Percentiles rank a stretch among this genome's conserved stretches.
phyloP scores from a whole-genome alignment of 2,329 filamentous ascomycete species.

The Colletotrichum salicis region DNA sequence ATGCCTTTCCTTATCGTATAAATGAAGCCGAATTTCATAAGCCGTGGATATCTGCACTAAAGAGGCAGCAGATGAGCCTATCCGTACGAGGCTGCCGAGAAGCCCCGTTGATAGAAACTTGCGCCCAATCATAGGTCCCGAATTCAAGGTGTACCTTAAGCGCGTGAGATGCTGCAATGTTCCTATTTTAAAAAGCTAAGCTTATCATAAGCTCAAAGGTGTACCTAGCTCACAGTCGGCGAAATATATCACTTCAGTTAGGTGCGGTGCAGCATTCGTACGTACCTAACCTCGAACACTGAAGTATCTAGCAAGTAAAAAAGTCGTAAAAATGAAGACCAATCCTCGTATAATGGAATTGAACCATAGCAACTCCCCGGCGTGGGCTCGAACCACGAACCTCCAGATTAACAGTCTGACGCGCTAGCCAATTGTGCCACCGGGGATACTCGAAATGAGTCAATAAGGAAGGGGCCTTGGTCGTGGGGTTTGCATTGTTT shows the following conservation, averaged over 20 bases:
- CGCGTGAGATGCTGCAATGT: neutral
- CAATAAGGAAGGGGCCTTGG: neutral
- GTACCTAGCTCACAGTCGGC: neutral
- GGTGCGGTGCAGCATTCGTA: neutral
- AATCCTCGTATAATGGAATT: neutral
- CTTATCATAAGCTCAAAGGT: neutral
- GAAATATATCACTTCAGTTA: neutral
- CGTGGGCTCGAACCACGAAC: constrained; percentile 36
- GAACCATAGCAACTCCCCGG: constrained; percentile 29
- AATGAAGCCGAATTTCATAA: no score
- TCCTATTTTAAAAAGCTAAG: neutral
- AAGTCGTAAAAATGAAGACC: neutral
- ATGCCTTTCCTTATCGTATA: no score
- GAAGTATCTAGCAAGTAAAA: neutral
- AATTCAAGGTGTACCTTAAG: neutral
- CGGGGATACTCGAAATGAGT: constrained; percentile 21
- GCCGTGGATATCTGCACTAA: no score
- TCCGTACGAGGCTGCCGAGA: no score
- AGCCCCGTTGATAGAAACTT: no score
- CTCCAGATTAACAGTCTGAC: constrained; percentile 37
- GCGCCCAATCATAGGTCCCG: no score
- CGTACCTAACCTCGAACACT: neutral
- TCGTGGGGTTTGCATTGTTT: neutral
- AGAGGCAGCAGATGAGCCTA: no score
- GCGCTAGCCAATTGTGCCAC: constrained; percentile 37